A percentile compares a stretch with the other conserved stretches of the same genome.
Conservation (phyloP, 805 yeast species). For the Metschnikowia santaceciliae region DNA sequence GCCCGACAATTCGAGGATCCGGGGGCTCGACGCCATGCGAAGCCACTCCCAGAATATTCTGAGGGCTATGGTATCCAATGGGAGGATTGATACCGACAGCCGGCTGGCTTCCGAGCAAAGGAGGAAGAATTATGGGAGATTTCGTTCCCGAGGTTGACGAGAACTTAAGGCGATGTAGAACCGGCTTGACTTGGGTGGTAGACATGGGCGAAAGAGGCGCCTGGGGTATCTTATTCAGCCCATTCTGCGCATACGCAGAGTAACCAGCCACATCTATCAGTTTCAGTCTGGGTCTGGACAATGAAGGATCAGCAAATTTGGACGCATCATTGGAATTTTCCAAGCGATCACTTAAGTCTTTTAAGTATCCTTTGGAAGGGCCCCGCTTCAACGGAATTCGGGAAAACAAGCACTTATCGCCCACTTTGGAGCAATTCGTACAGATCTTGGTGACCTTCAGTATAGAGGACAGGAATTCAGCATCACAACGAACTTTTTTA, state of each 20-base stretch:
- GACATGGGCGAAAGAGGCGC: constrained; percentile 12
- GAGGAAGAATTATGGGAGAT: constrained; percentile 18
- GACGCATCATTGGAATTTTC: background rate
- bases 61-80: background rate
- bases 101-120: constrained; percentile 14
- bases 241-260: background rate
- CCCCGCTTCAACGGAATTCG: constrained; percentile 75
- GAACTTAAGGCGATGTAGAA: constrained; percentile 13
- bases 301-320: background rate
- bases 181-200: constrained; percentile 9
- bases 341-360: constrained; percentile 37
- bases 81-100: background rate
- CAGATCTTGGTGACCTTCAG: constrained; percentile 52
- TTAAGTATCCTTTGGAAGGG: constrained; percentile 69
- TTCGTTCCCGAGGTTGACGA: constrained; percentile 7
- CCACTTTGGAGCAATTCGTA: constrained; percentile 56
- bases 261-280: constrained; percentile 13
- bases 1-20: constrained; percentile 35
- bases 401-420: constrained; percentile 62
- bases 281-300: constrained; percentile 14
- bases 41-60: background rate
- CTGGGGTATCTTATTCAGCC: background rate
- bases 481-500: constrained; percentile 70
- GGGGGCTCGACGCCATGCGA: background rate
- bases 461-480: constrained; percentile 43